Evolutionary conservation across 495 filamentous ascomycete species (phyloP).

Genomic region (Penicillium paxilli): DNA sequence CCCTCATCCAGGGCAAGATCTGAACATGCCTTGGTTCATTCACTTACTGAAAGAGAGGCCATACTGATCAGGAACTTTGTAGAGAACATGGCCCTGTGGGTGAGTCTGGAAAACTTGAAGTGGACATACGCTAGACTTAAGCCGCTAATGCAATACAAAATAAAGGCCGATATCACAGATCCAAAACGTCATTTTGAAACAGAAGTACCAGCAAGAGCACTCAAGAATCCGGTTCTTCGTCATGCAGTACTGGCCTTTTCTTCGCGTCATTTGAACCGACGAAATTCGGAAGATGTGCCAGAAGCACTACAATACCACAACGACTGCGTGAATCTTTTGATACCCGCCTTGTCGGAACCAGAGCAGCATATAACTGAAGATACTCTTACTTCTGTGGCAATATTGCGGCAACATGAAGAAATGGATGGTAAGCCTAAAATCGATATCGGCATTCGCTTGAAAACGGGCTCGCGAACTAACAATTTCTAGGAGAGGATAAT

Average conservation of each 20-base stretch:
- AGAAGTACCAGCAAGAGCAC: constrained; percentile 23
- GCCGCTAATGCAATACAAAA: no score
- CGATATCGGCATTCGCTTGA: neutral
- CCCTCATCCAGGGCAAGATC: neutral
- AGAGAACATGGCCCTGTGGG: constrained; percentile 36
- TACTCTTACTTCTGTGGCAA: constrained; percentile 29
- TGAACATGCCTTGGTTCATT: neutral
- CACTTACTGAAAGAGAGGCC: constrained; percentile 23
- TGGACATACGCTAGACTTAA: neutral
- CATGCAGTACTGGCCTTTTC: constrained; percentile 32
- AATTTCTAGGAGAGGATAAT: constrained; percentile 26
- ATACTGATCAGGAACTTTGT: constrained; percentile 29
- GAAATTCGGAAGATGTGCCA: constrained; percentile 9
- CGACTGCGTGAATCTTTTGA: constrained; percentile 25
- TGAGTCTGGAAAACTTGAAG: constrained; percentile 2
- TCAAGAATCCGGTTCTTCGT: constrained; percentile 26
- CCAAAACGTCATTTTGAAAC: constrained; percentile 30
- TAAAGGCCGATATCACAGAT: constrained; percentile 32
- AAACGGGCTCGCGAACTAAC: neutral
- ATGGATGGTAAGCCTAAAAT: constrained; percentile 23
- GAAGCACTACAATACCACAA: constrained; percentile 34
- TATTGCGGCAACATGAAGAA: constrained; percentile 32
- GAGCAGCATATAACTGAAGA: constrained; percentile 23
- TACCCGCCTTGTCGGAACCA: constrained; percentile 24
- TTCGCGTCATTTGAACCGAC: constrained; percentile 27